Evolutionary conservation across 768 basidiomycete genomes (phyloP).

Genomic region (Psilocybe cyanescens): DNA sequence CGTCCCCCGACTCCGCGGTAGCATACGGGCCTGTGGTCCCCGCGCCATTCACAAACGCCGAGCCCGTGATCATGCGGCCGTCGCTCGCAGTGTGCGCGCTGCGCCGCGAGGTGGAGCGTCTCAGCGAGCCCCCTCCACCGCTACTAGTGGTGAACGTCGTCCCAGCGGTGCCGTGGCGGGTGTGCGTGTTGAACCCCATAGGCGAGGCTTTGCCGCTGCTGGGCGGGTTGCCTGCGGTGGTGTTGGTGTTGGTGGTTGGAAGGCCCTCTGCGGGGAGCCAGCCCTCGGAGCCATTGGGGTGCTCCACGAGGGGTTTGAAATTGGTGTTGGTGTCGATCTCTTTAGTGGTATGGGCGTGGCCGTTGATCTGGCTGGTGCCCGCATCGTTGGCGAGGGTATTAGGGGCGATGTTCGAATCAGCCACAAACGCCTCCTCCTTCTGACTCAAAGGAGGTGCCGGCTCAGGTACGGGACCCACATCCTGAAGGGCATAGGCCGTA

Average conservation of each 20-base stretch:
- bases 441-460: neutral
- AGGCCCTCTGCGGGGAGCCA: slow-evolving; percentile 27
- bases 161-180: neutral
- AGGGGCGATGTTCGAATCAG: neutral
- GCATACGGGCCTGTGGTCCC: slow-evolving; percentile 53
- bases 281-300: slow-evolving; percentile 30
- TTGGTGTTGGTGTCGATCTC: neutral
- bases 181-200: neutral
- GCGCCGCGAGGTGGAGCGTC: slow-evolving; percentile 29
- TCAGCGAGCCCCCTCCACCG: slow-evolving; percentile 18
- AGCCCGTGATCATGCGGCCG: slow-evolving; percentile 34
- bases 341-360: neutral
- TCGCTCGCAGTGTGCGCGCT: slow-evolving; percentile 39
- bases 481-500: neutral
- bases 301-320: slow-evolving; percentile 5
- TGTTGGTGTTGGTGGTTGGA: neutral
- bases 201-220: neutral
- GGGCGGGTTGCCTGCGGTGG: neutral
- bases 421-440: neutral
- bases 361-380: no score
- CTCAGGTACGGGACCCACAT: neutral
- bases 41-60: slow-evolving; percentile 58
- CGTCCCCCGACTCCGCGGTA: slow-evolving; percentile 40
- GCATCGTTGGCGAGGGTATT: neutral
- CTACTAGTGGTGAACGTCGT: slow-evolving; percentile 3